A percentile compares a stretch with the other conserved stretches of the same genome.
Conservation (phyloP, 129 eudicot genomes). For the Scalesia atractyloides region DNA sequence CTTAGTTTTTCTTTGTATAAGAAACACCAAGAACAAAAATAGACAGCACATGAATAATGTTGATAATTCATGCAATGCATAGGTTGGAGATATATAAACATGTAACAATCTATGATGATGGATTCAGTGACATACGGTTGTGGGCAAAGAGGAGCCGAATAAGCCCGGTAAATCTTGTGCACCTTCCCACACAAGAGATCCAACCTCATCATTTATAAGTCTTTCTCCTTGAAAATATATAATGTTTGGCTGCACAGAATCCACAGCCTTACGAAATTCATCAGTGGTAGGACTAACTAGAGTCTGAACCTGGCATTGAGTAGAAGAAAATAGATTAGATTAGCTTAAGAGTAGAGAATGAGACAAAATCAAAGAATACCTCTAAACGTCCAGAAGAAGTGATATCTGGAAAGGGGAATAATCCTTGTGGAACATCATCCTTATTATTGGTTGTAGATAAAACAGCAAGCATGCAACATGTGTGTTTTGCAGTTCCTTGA, state of each 20-base stretch:
- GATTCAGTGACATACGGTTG: conserved; percentile 59
- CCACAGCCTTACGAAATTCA: conserved; percentile 63
- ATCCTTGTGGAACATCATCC: conserved; percentile 29
- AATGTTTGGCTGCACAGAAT: conserved; percentile 67
- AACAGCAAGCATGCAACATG: conserved; percentile 84
- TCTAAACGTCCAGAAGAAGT: conserved; percentile 88
- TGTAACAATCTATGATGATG: neutral
- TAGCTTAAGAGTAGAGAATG: neutral
- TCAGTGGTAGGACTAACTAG: conserved; percentile 61
- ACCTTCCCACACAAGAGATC: conserved; percentile 60
- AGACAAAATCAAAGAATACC: conserved; percentile 38
- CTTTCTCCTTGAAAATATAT: conserved; percentile 78
- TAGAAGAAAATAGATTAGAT: neutral
- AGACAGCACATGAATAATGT: conserved; percentile 11
- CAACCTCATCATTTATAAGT: conserved; percentile 71
- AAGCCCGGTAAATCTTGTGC: conserved; percentile 54
- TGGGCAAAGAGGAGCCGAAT: conserved; percentile 64
- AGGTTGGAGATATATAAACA: neutral
- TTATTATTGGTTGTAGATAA: conserved; percentile 38
- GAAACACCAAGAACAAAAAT: conserved; percentile 1
- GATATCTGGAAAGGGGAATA: conserved; percentile 73
- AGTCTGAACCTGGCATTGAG: conserved; percentile 60
- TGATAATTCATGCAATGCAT: neutral
- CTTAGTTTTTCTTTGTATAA: neutral
- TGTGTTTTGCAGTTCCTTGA: conserved; percentile 75